These are phyloP conservation scores for Trichoderma semiorbis DNA, from an alignment of 2,329 filamentous ascomycete genomes.

Conservation along the genomic window DNA sequence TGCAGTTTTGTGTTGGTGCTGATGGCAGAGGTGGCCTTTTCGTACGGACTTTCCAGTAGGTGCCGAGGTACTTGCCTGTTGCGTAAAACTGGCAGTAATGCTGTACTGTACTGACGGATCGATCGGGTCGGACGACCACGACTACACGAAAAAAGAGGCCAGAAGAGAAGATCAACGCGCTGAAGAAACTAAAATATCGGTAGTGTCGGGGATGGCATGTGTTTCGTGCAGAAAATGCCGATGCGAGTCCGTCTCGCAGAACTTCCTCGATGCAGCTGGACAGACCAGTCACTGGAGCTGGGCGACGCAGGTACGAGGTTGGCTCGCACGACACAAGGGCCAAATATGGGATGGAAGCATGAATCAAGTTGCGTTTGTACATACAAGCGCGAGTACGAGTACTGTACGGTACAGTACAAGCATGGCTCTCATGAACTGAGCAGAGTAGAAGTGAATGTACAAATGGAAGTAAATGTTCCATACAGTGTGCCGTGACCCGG, in stretches of 20 bases:
- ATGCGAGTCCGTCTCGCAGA: neutral
- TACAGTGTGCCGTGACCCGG: conserved; percentile 19
- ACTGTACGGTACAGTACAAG: neutral
- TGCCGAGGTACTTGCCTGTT: neutral
- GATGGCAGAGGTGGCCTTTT: neutral
- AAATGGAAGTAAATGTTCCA: neutral
- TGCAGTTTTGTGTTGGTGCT: neutral
- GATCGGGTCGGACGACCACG: neutral
- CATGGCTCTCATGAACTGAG: neutral
- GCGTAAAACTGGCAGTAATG: neutral
- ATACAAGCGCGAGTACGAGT: neutral
- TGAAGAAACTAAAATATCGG: neutral
- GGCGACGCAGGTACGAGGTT: conserved; percentile 11
- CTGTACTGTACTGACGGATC: neutral
- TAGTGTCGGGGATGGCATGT: neutral
- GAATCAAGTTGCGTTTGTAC: too few species aligned
- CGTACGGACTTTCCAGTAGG: neutral
- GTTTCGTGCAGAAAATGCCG: neutral
- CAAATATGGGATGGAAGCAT: neutral
- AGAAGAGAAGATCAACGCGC: neutral
- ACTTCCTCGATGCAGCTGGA: neutral
- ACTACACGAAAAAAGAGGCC: neutral
- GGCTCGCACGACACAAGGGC: conserved; percentile 3
- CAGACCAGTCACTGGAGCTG: neutral
- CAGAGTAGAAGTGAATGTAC: neutral